These are phyloP conservation scores for Mortierella polycephala DNA, from an alignment of 371 early-diverging fungal species.

Conservation along the genomic window DNA sequence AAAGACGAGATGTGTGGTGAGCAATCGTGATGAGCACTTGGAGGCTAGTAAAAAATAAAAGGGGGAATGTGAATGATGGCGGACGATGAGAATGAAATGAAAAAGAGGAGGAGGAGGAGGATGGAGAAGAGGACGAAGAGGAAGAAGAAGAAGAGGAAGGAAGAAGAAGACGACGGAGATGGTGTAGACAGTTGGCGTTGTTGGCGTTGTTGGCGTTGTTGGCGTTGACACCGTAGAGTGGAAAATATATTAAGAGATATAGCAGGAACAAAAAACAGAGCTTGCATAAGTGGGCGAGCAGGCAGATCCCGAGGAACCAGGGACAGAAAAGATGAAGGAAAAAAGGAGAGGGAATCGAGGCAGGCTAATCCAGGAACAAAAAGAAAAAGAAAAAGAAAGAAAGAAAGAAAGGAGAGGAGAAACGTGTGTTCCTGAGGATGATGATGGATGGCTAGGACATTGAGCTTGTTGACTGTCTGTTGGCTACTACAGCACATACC, in stretches of 20 bases:
- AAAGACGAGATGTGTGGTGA: not conserved
- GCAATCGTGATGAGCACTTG: not conserved
- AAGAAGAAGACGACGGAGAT: not conserved
- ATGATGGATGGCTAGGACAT: too few relatives aligned
- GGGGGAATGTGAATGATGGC: not conserved
- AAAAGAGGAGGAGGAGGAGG: not conserved
- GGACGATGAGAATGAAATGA: not conserved
- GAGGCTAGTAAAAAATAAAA: not conserved
- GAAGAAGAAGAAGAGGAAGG: not conserved
- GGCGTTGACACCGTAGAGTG: not conserved
- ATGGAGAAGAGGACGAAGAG: not conserved
- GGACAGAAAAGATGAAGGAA: not conserved
- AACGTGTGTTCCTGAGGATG: not conserved
- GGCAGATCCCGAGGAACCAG: not conserved
- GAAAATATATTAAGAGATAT: not conserved
- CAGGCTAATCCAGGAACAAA: not conserved
- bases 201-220: too few relatives aligned
- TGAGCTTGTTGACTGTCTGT: too few relatives aligned
- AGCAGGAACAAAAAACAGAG: not conserved
- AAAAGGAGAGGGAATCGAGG: slow-evolving; percentile 2
- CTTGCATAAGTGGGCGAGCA: not conserved
- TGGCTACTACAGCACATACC: too few relatives aligned
- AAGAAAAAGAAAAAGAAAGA: not conserved
- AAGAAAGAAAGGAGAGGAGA: not conserved
- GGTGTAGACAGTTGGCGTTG: too few relatives aligned